phyloP scores from a whole-genome alignment of 768 basidiomycete species.

The Pleurotus ostreatus region DNA sequence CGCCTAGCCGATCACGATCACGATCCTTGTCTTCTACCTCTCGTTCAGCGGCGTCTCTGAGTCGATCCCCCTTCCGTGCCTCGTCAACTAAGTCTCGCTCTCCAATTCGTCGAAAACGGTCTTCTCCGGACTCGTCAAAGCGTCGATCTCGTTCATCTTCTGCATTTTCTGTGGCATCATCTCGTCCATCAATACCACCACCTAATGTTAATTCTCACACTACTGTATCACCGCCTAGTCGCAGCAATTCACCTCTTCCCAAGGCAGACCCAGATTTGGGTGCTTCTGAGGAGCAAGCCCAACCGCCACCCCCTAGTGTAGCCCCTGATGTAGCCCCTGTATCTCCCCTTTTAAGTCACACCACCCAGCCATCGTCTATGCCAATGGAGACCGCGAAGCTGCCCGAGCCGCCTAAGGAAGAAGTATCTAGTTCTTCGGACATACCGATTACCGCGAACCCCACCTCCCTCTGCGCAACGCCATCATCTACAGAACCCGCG shows the following conservation, averaged over 20 bases:
- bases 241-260: not conserved
- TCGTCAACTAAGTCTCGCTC: slow-evolving; percentile 23
- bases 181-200: slow-evolving; percentile 21
- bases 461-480: too few relatives aligned
- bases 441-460: too few relatives aligned
- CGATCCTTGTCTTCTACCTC: slow-evolving; percentile 13
- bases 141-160: slow-evolving; percentile 28
- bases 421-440: too few relatives aligned
- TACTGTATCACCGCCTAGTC: not conserved
- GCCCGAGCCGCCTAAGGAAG: too few relatives aligned
- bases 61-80: slow-evolving; percentile 26
- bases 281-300: not conserved
- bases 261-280: not conserved
- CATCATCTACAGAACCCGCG: too few relatives aligned
- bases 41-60: slow-evolving; percentile 19
- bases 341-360: not conserved
- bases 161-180: slow-evolving; percentile 57
- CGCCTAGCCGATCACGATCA: slow-evolving; percentile 5
- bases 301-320: not conserved
- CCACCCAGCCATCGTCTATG: too few relatives aligned
- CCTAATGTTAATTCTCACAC: slow-evolving; percentile 10
- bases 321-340: not conserved
- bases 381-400: too few relatives aligned
- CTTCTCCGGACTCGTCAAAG: slow-evolving; percentile 12
- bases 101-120: slow-evolving; percentile 16